phyloP scores from a whole-genome alignment of 1,284 basidiomycete species.

The Malassezia slooffiae region DNA sequence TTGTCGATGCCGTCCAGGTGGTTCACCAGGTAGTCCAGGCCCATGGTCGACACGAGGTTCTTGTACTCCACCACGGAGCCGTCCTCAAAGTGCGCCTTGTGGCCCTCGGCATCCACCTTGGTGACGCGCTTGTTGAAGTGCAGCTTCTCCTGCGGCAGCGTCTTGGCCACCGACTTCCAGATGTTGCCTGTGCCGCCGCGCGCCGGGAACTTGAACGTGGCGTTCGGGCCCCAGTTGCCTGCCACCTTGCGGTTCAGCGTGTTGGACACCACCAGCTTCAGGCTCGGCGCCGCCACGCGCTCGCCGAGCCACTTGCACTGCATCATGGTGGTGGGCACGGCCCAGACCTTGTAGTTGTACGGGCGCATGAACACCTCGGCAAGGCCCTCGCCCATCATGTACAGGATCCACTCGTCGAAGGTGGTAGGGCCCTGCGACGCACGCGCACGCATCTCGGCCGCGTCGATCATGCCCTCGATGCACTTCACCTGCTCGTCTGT shows the following conservation, averaged over 20 bases:
- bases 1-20: conserved; percentile 46
- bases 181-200: conserved; percentile 52
- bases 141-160: conserved; percentile 49
- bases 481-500: conserved; percentile 50
- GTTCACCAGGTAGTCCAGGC: conserved; percentile 49
- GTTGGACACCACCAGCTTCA: conserved; percentile 51
- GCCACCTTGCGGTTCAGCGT: conserved; percentile 51
- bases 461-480: conserved; percentile 52
- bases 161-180: conserved; percentile 52
- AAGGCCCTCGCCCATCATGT: conserved; percentile 51
- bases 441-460: conserved; percentile 43
- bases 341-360: conserved; percentile 55
- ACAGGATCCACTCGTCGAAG: conserved; percentile 52
- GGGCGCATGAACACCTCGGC: conserved; percentile 53
- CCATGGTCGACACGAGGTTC: conserved; percentile 51
- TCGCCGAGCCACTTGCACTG: conserved; percentile 55
- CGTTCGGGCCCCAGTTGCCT: conserved; percentile 53
- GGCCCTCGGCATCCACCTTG: conserved; percentile 48
- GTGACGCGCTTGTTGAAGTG: conserved; percentile 47
- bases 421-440: conserved; percentile 47
- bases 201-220: conserved; percentile 53
- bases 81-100: conserved; percentile 48
- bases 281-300: conserved; percentile 52
- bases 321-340: conserved; percentile 51
- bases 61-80: conserved; percentile 50